Percentiles rank a stretch among this genome's conserved stretches.
Evolutionary conservation across 345 rosid genomes (phyloP).

Genomic region (Odontarrhena argentea): DNA sequence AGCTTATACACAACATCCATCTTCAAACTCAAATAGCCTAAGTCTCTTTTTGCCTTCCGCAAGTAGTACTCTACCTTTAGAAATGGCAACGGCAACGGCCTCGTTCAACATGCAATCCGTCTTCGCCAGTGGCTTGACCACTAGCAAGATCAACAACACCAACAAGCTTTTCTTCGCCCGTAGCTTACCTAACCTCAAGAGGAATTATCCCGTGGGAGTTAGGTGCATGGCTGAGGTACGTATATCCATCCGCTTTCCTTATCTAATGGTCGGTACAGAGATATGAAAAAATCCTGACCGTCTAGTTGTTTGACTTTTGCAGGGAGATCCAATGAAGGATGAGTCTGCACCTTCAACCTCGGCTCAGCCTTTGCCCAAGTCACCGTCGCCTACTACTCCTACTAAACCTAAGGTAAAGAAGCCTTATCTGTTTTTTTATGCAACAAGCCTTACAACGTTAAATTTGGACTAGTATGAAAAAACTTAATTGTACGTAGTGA

Average conservation of each 20-base stretch:
- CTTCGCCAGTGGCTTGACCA: conserved; percentile 37
- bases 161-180: conserved; percentile 32
- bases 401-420: conserved; percentile 34
- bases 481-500: no score
- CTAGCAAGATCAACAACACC: conserved; percentile 33
- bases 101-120: conserved; percentile 49
- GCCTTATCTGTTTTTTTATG: no score
- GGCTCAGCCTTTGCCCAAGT: conserved; percentile 34
- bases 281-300: neutral
- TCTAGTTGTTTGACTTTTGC: conserved; percentile 1
- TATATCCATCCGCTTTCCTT: neutral
- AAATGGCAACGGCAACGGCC: conserved; percentile 50
- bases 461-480: no score
- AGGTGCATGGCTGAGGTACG: conserved; percentile 54
- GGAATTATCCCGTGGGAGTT: conserved; percentile 38
- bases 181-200: conserved; percentile 31
- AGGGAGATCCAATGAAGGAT: conserved; percentile 33
- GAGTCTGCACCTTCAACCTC: conserved; percentile 39
- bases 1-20: neutral
- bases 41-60: neutral
- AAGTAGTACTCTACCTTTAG: neutral
- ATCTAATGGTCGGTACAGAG: neutral
- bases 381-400: conserved; percentile 32
- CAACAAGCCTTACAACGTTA: no score
- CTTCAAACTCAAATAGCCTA: neutral